These are phyloP conservation scores for Ochetophila trinervis DNA, from an alignment of 306 rosid species.

Conservation along the genomic window DNA sequence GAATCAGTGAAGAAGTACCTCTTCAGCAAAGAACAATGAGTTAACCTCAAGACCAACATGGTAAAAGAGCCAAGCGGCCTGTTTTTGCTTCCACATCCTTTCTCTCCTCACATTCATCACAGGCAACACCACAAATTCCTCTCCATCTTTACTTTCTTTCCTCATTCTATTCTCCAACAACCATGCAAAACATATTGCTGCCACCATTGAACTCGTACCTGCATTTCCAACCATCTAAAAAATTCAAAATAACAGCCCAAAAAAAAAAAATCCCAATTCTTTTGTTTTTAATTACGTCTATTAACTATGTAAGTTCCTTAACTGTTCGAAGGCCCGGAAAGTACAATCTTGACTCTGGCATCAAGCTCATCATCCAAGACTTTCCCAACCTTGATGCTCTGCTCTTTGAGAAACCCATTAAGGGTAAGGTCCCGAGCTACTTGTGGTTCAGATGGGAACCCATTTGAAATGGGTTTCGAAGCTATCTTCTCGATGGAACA, in stretches of 20 bases:
- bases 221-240: slow-evolving; percentile 23
- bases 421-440: slow-evolving; percentile 30
- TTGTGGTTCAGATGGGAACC: slow-evolving; percentile 21
- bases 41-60: slow-evolving; percentile 69
- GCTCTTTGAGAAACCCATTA: slow-evolving; percentile 59
- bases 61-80: slow-evolving; percentile 84
- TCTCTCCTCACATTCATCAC: slow-evolving; percentile 66
- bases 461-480: slow-evolving; percentile 17
- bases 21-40: slow-evolving; percentile 65
- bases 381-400: slow-evolving; percentile 38
- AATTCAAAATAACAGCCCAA: slow-evolving; percentile 3
- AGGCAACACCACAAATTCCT: slow-evolving; percentile 47
- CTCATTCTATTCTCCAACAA: slow-evolving; percentile 48
- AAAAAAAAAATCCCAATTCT: background rate
- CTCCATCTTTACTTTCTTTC: slow-evolving; percentile 29
- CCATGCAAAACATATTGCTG: slow-evolving; percentile 81
- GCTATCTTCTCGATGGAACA: slow-evolving; percentile 47
- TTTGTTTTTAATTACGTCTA: background rate
- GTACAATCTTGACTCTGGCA: slow-evolving; percentile 47
- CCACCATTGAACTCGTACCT: slow-evolving; percentile 86
- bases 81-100: slow-evolving; percentile 67
- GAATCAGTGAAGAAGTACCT: slow-evolving; percentile 38
- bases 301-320: slow-evolving; percentile 14
- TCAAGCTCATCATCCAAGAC: slow-evolving; percentile 31
- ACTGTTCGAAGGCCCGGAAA: slow-evolving; percentile 73